A percentile compares a stretch with the other conserved stretches of the same genome.
Conservation (phyloP, 1,139 yeast species). For the Ogataea hybrid region DNA sequence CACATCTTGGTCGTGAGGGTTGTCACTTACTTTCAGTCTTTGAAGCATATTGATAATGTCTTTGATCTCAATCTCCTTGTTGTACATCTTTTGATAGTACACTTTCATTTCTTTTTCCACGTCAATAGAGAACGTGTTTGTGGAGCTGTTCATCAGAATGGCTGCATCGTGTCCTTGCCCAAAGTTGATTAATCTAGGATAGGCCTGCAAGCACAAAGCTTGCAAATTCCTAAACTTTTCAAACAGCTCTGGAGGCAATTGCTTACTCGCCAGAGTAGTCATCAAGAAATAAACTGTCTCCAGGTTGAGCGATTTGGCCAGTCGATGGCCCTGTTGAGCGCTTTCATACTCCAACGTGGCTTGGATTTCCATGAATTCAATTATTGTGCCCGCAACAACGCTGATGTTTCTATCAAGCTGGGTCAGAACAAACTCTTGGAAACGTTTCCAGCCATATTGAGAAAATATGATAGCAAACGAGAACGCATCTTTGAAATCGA, state of each 20-base stretch:
- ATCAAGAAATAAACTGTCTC: constrained; percentile 40
- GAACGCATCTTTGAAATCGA: constrained; percentile 31
- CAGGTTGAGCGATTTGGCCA: constrained; percentile 37
- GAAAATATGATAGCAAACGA: constrained; percentile 32
- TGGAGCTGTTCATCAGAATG: constrained; percentile 60
- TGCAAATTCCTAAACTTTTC: constrained; percentile 73
- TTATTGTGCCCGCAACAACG: constrained; percentile 27
- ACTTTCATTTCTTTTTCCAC: constrained; percentile 94
- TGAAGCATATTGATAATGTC: constrained; percentile 84
- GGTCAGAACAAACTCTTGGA: constrained; percentile 27
- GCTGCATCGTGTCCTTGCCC: constrained; percentile 93
- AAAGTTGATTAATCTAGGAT: constrained; percentile 87
- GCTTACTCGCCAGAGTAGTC: constrained; percentile 32
- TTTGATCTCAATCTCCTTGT: constrained; percentile 84
- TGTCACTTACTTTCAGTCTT: constrained; percentile 71
- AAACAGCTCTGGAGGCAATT: constrained; percentile 43
- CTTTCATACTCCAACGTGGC: constrained; percentile 40
- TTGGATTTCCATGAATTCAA: constrained; percentile 38
- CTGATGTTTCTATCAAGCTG: constrained; percentile 26
- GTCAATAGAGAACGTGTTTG: constrained; percentile 59
- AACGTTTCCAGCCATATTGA: constrained; percentile 34
- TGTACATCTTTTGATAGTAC: constrained; percentile 91
- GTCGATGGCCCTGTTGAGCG: constrained; percentile 35
- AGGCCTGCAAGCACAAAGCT: constrained; percentile 77
- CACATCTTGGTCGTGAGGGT: constrained; percentile 91